Base-by-base conservation (phyloP, 768 basidiomycete species). In the Suillus spraguei region DNA sequence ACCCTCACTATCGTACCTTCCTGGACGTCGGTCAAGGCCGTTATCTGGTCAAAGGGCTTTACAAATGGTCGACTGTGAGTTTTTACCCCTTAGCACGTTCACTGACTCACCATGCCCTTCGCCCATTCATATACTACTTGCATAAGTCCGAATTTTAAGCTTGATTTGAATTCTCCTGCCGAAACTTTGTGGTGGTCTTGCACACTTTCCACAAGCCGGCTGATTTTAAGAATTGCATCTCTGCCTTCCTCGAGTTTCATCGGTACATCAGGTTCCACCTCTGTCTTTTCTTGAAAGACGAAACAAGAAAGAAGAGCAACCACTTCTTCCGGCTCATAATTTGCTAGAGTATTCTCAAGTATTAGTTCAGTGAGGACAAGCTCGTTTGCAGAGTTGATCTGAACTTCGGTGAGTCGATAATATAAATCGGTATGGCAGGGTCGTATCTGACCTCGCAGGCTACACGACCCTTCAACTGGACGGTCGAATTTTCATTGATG, bases 51-150 rank as follows among this genome's bases (percentile, higher is more conserved):
- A 74, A 99, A 99, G 1, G 97, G 94, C 97, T 99, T 68, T 39
- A 65, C 59, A 50, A 49, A 28, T 13, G 14, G 49, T 35, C 9
- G 39, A 61, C n/a, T 63, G 44, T 42, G 20, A n/a, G 28, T 46
- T 38, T 16, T 9, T 20, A 11, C n/a, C 38, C 35, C 13, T 14
- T 5, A 13, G 13, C 14, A 63, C 35, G 16, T 20, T n/a, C 50
- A 3, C 28, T 59, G 36, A 65, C 87, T 68, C 69, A 97, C 97
- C 96, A 97, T 98, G 60, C 97, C 97, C 74, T 91, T 94, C 0
- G 97, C 96, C 97, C 97, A 99, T 76, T 99, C 97, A 72, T 99
- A 98, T 8, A 98, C 97, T 2, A 97, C 97, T 72, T 99, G 97
- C 10, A 94, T 87, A 28, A 99, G 79, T 8, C 97, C 97, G 65